phyloP scores from a whole-genome alignment of 345 rosid genomes.

The Brassica incana region DNA sequence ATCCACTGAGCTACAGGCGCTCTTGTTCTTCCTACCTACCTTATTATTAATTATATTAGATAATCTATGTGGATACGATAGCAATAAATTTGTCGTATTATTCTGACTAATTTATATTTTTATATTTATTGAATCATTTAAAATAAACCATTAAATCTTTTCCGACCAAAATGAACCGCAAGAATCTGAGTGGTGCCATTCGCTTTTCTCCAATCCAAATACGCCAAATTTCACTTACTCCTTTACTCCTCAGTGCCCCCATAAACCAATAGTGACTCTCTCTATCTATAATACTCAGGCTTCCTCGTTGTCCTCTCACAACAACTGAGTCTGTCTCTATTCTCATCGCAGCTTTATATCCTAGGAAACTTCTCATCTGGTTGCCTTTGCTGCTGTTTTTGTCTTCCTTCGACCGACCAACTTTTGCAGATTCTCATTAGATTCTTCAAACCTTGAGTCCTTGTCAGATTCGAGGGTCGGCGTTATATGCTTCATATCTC shows the following conservation, averaged over 20 bases:
- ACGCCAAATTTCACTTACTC: conserved; percentile 23
- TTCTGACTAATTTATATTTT: not conserved
- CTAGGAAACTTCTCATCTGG: not conserved
- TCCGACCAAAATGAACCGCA: conserved; percentile 13
- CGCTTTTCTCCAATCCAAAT: conserved; percentile 33
- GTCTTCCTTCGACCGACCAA: conserved; percentile 34
- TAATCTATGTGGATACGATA: not conserved
- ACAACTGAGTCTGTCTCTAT: not conserved
- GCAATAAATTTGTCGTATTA: conserved; percentile 25
- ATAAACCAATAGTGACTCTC: conserved; percentile 24
- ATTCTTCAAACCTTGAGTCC: conserved; percentile 37
- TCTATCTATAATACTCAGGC: conserved; percentile 18
- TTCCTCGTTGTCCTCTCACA: conserved; percentile 11
- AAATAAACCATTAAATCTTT: not conserved
- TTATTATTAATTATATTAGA: too few relatives aligned
- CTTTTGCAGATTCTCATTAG: conserved; percentile 36
- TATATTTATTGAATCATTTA: not conserved
- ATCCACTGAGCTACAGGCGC: conserved; percentile 99
- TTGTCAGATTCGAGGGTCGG: conserved; percentile 39
- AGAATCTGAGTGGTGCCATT: conserved; percentile 34
- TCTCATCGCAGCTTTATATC: conserved; percentile 10
- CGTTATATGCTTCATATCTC: conserved; percentile 35
- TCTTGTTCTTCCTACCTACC: not conserved
- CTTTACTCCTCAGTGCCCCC: conserved; percentile 20
- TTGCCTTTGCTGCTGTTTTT: conserved; percentile 15